Evolutionary conservation across 345 rosid genomes (phyloP), one percentile per base, ranked within the genome.

Genomic region (Eucalyptus paniculata): DNA sequence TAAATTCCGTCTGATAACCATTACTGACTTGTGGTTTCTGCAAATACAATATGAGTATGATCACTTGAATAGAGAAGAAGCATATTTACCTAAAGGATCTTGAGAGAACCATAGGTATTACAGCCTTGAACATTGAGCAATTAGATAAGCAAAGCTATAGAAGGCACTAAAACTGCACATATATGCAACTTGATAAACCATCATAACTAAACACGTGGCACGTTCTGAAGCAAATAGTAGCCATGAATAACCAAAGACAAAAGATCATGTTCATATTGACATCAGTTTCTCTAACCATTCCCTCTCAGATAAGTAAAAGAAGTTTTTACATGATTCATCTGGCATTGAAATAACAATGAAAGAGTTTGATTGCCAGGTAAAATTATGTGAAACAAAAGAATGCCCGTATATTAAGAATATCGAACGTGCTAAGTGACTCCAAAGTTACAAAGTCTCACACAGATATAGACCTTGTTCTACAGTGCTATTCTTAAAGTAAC

Each of bases 11-110:
- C 99, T 94, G 90, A 97, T 95, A 91, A 98, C 98, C 99, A 98
- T 98, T 86, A 98, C 96, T 34, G 99, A 98, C 91, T 96, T 98
- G 90, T 98, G 99, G 91, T 92, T 98, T 95, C 99, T 98, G 94
- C 44, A 88, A 40, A 77, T 65, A n/a, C 77, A 65, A 65, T 40
- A 77, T 12, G 47, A 77, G 47, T 42, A 77, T 77, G 85, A 77
- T 37, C 85, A 40, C 47, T 77, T 40, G 24, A 40, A 77, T 26
- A 77, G 85, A 40, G 85, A 40, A 72, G 42, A 37, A 72, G 26
- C 42, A 72, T 77, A 40, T 77, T 77, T 40, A 44, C 85, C 85
- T 40, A 77, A 77, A 40, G 26, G 58, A 53, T 53, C 58, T 21
- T 53, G 26, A 53, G 58, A 53, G 58, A 77, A 40, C 85, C 28